Evolutionary conservation across 441 rosid genomes (phyloP).

Genomic region (Pelargonium myrrhifolium): DNA sequence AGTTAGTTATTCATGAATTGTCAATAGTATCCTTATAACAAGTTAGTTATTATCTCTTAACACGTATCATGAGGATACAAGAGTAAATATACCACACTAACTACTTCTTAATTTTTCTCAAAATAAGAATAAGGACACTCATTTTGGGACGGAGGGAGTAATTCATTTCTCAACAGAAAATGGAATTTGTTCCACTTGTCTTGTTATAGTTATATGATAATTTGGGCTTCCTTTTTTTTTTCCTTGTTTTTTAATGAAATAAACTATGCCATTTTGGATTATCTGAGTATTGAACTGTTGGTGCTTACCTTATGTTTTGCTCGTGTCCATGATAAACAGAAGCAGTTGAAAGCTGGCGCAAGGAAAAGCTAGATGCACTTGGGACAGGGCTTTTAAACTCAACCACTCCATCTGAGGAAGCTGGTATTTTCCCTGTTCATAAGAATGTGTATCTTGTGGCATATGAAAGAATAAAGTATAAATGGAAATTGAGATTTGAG

Average conservation of each 20-base stretch:
- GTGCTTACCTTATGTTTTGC: neutral
- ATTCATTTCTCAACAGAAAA: too few species aligned
- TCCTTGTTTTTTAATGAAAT: neutral
- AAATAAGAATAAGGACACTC: too few species aligned
- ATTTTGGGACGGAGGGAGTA: too few species aligned
- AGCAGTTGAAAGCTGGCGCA: slow-evolving; percentile 85
- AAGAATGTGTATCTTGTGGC: neutral
- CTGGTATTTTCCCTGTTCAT: slow-evolving; percentile 41
- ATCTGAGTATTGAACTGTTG: neutral
- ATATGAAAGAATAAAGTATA: neutral
- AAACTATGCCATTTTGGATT: neutral
- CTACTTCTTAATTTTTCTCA: too few species aligned
- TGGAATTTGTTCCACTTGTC: neutral
- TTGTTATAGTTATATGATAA: neutral
- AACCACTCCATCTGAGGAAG: slow-evolving; percentile 51
- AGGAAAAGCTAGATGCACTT: slow-evolving; percentile 50
- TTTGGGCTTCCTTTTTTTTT: neutral
- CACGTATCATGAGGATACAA: too few species aligned
- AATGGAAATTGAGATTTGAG: neutral
- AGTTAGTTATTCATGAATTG: too few species aligned
- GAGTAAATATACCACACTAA: too few species aligned
- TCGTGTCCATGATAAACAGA: slow-evolving; percentile 36
- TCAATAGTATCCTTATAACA: too few species aligned
- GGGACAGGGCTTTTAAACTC: slow-evolving; percentile 43
- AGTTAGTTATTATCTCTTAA: too few species aligned